Conservation (phyloP, 148 eudicot species). For the Vaccinium vitisidaea region DNA sequence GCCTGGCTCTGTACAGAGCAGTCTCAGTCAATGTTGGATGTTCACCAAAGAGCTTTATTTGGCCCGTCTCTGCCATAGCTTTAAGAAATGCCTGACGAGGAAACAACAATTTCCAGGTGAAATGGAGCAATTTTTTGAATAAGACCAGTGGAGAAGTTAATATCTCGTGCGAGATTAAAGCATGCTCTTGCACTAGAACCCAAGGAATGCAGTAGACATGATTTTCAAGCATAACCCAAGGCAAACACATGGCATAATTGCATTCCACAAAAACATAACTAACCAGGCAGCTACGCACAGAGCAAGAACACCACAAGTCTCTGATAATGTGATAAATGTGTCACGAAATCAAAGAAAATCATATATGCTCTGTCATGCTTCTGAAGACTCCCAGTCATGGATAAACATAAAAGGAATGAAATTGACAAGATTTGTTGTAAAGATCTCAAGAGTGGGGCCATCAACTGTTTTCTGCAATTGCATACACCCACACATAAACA, state of each 20-base stretch:
- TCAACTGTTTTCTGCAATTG: not conserved
- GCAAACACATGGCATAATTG: too few species aligned
- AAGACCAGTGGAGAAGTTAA: not conserved
- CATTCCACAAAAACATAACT: not conserved
- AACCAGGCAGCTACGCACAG: not conserved
- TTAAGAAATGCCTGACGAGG: conserved; percentile 79
- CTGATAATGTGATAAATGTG: too few species aligned
- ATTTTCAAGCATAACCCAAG: too few species aligned
- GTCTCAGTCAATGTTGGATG: conserved; percentile 86
- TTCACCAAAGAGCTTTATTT: conserved; percentile 90
- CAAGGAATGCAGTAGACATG: too few species aligned
- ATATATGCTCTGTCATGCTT: not conserved
- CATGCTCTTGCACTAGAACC: not conserved
- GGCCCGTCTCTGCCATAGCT: conserved; percentile 99
- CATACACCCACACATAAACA: not conserved
- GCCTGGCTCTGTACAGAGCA: conserved; percentile 89
- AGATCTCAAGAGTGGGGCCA: not conserved
- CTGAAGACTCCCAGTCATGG: not conserved
- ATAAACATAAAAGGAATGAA: not conserved
- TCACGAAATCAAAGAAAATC: not conserved
- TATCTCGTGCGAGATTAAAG: not conserved
- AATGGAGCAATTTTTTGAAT: not conserved
- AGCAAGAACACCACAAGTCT: not conserved
- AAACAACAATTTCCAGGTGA: not conserved
- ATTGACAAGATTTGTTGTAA: not conserved